Evolutionary conservation across 805 yeast species (phyloP), one percentile per base, ranked within the genome.

Genomic region (Candida wancherniae): DNA sequence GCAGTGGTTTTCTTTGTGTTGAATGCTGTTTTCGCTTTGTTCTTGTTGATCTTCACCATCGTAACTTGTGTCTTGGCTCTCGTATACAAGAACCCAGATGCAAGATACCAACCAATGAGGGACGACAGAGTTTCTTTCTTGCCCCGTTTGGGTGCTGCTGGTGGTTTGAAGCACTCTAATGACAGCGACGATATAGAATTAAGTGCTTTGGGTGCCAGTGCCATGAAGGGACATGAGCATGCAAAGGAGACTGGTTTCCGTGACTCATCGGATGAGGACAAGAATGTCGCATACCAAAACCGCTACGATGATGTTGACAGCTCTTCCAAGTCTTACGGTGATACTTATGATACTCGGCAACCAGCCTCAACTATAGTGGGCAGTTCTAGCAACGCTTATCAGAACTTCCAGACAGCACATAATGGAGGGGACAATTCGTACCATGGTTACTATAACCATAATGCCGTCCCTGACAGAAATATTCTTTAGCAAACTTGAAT

Each of bases 101-200:
- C 90, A 7, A 75, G 95, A 47, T 92, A 92, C 64, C 90, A 86
- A 63, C 97, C 96, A 40, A 83, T 90, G 82, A 83, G 82, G 48
- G 98, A 92, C 58, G 98, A 92, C 54, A 77, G 98, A 55, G 92
- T 84, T 30, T 84, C 96, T n/a, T 92, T 92, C 57, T 84, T 92
- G 52, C 88, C 88, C 40, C 71, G 80, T 48, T 67, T 69, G 34
- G 77, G 45, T 7, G 34, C 24, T 24, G 36, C 66, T 34, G 57
- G 57, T 23, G 48, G 51, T 10, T 51, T 49, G 21, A 42, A 44
- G 29, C 47, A 40, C n/a, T 47, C 45, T 6, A 35, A 53, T 42
- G 36, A 52, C 24, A 47, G 56, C 39, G 69, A 61, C 17, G 79
- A 70, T 38, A 63, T 78, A 38, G 90, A 82, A 57, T 68, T 82